Evolutionary conservation across 2,329 filamentous ascomycete species (phyloP).

Genomic region (Didymella pinodella): DNA sequence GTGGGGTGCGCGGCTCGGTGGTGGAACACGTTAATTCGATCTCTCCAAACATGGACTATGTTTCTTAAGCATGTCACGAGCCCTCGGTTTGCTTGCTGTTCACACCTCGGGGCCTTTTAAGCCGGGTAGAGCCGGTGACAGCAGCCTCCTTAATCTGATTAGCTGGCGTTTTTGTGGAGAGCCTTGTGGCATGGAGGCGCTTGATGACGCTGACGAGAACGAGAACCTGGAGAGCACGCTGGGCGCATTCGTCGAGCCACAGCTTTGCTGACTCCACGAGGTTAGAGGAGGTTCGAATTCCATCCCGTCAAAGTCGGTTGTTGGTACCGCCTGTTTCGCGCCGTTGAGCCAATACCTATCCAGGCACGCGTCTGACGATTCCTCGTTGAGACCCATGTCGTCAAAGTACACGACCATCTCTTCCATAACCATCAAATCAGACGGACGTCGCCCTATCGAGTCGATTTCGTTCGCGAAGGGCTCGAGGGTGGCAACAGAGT

Average conservation of each 20-base stretch:
- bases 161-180: conserved; percentile 31
- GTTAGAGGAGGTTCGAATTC: conserved; percentile 17
- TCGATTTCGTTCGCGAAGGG: conserved; percentile 40
- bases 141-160: conserved; percentile 32
- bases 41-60: conserved; percentile 16
- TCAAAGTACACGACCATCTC: conserved; percentile 55
- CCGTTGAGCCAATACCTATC: conserved; percentile 45
- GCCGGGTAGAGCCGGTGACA: conserved; percentile 34
- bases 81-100: conserved; percentile 23
- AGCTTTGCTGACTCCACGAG: conserved; percentile 14
- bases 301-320: conserved; percentile 15
- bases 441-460: conserved; percentile 28
- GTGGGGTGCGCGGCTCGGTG: no score
- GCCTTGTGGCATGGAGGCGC: conserved; percentile 21
- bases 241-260: conserved; percentile 6
- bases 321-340: conserved; percentile 16
- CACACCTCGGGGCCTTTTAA: conserved; percentile 23
- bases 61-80: conserved; percentile 19
- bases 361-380: conserved; percentile 38
- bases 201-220: conserved; percentile 36
- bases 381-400: conserved; percentile 47
- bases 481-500: conserved; percentile 52
- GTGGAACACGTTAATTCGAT: no score
- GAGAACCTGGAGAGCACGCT: conserved; percentile 28
- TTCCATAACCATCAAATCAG: conserved; percentile 44